These are phyloP conservation scores for Citrus trifoliata DNA, from an alignment of 345 rosid genomes.

Conservation along the genomic window DNA sequence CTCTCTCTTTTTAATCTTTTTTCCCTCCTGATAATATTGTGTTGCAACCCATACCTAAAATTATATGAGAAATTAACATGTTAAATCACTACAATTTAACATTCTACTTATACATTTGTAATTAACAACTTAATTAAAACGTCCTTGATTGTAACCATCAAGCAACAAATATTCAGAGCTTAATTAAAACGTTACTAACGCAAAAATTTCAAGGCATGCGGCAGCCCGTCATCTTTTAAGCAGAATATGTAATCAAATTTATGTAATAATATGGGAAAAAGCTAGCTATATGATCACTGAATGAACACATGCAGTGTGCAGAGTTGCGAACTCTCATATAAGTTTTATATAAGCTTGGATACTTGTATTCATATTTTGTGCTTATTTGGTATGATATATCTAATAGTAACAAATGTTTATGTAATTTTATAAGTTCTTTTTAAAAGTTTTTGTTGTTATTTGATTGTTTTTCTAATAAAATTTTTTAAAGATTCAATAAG, in stretches of 20 bases:
- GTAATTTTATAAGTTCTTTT: no score
- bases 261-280: not conserved
- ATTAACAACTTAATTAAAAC: not conserved
- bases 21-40: not conserved
- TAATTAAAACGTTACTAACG: not conserved
- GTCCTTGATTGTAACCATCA: not conserved
- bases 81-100: not conserved
- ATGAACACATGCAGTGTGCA: not conserved
- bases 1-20: not conserved
- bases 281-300: not conserved
- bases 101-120: no score
- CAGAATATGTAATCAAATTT: not conserved
- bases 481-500: no score
- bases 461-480: no score
- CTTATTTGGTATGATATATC: rapidly evolving
- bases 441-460: no score
- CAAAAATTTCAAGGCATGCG: not conserved
- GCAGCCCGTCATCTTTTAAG: not conserved
- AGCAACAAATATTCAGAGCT: not conserved
- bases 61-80: not conserved
- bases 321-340: not conserved
- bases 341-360: not conserved
- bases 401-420: rapidly evolving
- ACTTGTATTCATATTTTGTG: no score
- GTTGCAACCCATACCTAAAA: not conserved